Evolutionary conservation across 352 stramenopile species (phyloP), one percentile per base, ranked within the genome.

Genomic region (Blastocystis sp.): DNA sequence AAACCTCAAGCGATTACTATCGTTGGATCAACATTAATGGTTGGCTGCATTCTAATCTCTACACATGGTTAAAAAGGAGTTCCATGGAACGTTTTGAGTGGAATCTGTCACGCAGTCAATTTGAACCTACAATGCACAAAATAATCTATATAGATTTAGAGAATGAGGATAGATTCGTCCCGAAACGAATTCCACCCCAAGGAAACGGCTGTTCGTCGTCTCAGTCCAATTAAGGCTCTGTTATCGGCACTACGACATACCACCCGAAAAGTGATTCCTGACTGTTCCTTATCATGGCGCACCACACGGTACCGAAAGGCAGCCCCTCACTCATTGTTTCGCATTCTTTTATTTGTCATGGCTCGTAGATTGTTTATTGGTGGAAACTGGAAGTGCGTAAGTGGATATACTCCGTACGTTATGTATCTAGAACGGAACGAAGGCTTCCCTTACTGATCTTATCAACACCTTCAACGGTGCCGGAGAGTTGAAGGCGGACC

Each of bases 301-400:
- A 78, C 44, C 34, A 78, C 67, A 21, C 29, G 29, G 32, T n/a
- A 61, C 6, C 36, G n/a, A 34, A 40, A 46, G 9, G 21, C 2
- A 63, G 67, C n/a, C 67, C 67, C 67, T 78, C 67, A 78, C 21
- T 40, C 44, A 84, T 67, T 40, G 27, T 84, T 84, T 73, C 24
- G 18, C 9, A 24, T 6, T 72, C 75, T 67, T 8, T 51, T 72
- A 78, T 53, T 59, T 63, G 69, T 88, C 34, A 91, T 91, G 89
- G 9, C 86, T 86, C 90, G 90, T 87, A 92, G 90, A 69, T 88
- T 89, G 75, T 87, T 93, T 48, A 93, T 94, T 84, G 91, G 91
- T 59, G 91, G 91, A 85, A 94, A 94, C 90, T 94, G 91, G 91
- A 94, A 94, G 89, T 85, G 59, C 59, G 76, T 87, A 67, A 32